A percentile compares a stretch with the other conserved stretches of the same genome.
Conservation (phyloP, 441 rosid species). For the Pelargonium myrrhifolium region DNA sequence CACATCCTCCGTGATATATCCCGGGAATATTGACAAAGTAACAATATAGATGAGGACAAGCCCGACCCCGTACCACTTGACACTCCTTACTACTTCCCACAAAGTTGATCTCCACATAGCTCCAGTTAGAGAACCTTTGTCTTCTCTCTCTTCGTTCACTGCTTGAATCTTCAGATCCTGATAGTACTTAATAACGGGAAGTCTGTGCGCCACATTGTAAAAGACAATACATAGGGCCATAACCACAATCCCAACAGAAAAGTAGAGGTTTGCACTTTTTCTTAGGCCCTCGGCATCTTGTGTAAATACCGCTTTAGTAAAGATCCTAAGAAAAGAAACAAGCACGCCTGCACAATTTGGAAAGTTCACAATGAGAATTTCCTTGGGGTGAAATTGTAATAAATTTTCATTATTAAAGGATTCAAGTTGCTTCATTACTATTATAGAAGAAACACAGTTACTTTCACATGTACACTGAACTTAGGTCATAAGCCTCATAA, state of each 20-base stretch:
- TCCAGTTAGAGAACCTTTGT: slow-evolving; percentile 45
- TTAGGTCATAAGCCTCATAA: too few species aligned
- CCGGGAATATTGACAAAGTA: slow-evolving; percentile 83
- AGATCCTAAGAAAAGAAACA: slow-evolving; percentile 64
- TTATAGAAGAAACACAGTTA: too few species aligned
- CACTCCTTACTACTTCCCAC: slow-evolving; percentile 44
- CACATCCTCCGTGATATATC: slow-evolving; percentile 85
- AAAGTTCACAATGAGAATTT: slow-evolving; percentile 4
- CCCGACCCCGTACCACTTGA: slow-evolving; percentile 78
- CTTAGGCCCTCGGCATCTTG: slow-evolving; percentile 72
- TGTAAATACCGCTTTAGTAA: slow-evolving; percentile 66
- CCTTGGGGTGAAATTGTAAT: neutral
- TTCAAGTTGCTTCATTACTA: neutral
- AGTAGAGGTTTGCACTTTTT: slow-evolving; percentile 71
- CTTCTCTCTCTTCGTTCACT: slow-evolving; percentile 35
- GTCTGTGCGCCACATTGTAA: slow-evolving; percentile 60
- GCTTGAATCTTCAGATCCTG: slow-evolving; percentile 55
- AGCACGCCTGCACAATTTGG: slow-evolving; percentile 63
- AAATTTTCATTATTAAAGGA: neutral
- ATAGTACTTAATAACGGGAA: slow-evolving; percentile 71
- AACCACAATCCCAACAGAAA: slow-evolving; percentile 61
- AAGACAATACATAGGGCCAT: slow-evolving; percentile 62
- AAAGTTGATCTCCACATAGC: slow-evolving; percentile 56
- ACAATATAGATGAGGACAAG: slow-evolving; percentile 54
- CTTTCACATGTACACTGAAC: neutral